These are phyloP conservation scores for Magnolia officinalis DNA, from an alignment of 164 flowering plant genomes.

Conservation along the genomic window DNA sequence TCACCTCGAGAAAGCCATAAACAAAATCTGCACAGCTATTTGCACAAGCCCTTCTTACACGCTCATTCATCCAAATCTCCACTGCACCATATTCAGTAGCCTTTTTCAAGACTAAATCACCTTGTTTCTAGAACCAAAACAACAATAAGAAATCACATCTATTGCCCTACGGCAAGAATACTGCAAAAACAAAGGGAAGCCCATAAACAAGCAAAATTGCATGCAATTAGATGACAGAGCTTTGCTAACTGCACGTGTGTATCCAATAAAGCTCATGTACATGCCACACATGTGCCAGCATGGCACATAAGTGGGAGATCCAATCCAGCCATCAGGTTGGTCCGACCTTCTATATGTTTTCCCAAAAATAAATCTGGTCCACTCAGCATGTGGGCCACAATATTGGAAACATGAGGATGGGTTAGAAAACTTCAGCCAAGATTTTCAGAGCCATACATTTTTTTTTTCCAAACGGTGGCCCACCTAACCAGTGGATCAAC, in stretches of 20 bases:
- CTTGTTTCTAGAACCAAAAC: constrained; percentile 40
- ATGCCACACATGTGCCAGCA: no score
- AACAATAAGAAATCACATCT: background rate
- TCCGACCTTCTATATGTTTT: no score
- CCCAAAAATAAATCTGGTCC: no score
- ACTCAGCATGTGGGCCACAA: no score
- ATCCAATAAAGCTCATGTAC: no score
- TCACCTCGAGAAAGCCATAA: constrained; percentile 92
- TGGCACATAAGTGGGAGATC: no score
- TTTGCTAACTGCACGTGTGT: background rate
- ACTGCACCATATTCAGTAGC: constrained; percentile 99
- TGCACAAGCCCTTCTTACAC: constrained; percentile 89
- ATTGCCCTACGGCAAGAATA: background rate
- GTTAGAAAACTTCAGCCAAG: no score
- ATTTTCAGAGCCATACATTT: no score
- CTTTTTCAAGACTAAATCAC: constrained; percentile 84
- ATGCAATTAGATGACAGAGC: background rate
- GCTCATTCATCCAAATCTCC: constrained; percentile 99
- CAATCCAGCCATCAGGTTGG: no score
- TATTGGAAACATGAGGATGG: no score
- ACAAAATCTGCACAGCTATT: constrained; percentile 94
- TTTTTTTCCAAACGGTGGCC: no score
- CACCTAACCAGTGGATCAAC: no score
- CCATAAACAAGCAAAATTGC: background rate
- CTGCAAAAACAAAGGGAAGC: background rate